Base-by-base conservation (phyloP, 257 asterid genomes). In the Verbena officinalis region DNA sequence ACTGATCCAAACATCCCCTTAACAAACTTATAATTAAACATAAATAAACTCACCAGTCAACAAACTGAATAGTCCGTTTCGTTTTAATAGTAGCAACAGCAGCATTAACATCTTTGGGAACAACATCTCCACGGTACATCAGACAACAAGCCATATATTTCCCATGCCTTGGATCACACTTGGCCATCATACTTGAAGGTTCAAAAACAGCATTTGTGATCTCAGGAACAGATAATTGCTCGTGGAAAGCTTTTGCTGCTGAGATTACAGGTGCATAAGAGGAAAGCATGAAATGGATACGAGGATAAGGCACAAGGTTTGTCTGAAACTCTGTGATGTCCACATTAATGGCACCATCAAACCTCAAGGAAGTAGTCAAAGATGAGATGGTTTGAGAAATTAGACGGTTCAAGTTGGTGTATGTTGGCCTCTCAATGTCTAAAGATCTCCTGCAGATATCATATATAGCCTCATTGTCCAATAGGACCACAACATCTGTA, bases 211-310 rank as follows among this genome's bases (percentile, higher is more conserved):
- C 55, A 39, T 67, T 67, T 21, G 72, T 67, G 72, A 67, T 67
- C 63, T 67, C 67, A 22, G 67, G 61, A 48, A 59, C 62, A 33
- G 73, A 66, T 55, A 56, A 34, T 52, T 68, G 75, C 55, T 74
- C 69, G 21, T 62, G 73, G 63, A 51, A 64, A 16, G 53, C 67
- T 68, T 45, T 68, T n/a, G 65, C 59, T 17, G 66, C 23, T 2
- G 77, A 72, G 72, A 72, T 72, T 22, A 72, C 77, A 12, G 72
- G 77, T 43, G 77, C 68, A 55, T 72, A 72, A 9, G 72, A 72
- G 19, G 77, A 72, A 72, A 64, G 68, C 68, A 64, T 64, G 61
- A 64, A 72, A 44, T 72, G 77, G 42, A 72, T 72, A 21, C 77
- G 60, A 13, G 72, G 77, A 60, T 72, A 72, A 22, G 72, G 77